Evolutionary conservation across 1,139 yeast species (phyloP).

Genomic region (Pichia sorboxylosa): DNA sequence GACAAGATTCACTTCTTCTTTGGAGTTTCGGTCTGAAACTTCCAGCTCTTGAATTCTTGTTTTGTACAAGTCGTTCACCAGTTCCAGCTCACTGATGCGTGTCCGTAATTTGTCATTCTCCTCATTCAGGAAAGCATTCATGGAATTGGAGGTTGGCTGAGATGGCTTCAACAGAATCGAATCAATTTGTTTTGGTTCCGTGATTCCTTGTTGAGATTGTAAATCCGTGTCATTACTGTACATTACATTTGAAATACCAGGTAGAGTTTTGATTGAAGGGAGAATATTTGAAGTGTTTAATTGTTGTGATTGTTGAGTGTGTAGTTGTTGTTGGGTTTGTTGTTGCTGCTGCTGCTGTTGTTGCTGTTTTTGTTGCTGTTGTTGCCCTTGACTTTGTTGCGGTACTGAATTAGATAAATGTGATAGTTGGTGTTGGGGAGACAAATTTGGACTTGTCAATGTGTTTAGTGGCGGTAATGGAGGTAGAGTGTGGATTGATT

Average conservation of each 20-base stretch:
- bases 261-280: conserved; percentile 9
- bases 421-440: too few species aligned
- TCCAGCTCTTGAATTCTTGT: conserved; percentile 77
- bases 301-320: neutral
- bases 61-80: conserved; percentile 77
- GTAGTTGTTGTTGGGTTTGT: too few species aligned
- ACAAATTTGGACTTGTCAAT: too few species aligned
- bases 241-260: conserved; percentile 10
- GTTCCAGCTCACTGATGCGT: conserved; percentile 76
- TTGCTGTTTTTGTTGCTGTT: too few species aligned
- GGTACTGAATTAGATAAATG: too few species aligned
- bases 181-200: too few species aligned
- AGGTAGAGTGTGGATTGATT: conserved; percentile 4
- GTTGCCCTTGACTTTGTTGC: too few species aligned
- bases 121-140: too few species aligned
- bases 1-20: neutral
- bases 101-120: conserved; percentile 44
- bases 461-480: neutral
- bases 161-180: too few species aligned
- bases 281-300: conserved; percentile 1
- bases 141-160: too few species aligned
- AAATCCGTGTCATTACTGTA: conserved; percentile 4
- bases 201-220: too few species aligned
- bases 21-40: conserved; percentile 34
- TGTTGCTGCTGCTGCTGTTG: neutral